These are phyloP conservation scores for Hygrocybe coccinea DNA, from an alignment of 768 basidiomycete species.

Conservation along the genomic window DNA sequence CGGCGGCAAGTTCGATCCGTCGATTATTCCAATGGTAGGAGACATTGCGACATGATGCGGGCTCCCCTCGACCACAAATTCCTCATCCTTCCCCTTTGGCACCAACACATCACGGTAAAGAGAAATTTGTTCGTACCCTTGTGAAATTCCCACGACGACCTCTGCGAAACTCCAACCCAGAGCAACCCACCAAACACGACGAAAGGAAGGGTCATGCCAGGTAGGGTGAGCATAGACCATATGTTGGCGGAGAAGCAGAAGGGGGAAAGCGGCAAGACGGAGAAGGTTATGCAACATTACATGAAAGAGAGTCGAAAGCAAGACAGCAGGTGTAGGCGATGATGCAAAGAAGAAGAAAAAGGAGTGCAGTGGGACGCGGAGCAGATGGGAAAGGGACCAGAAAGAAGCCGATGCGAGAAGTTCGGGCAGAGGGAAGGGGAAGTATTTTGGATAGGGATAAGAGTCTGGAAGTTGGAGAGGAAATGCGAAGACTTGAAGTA, in stretches of 20 bases:
- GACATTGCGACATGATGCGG: background rate
- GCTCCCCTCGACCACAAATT: conserved; percentile 14
- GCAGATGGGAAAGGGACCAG: conserved; percentile 56
- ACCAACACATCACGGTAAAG: conserved; percentile 70
- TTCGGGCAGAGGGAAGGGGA: conserved; percentile 64
- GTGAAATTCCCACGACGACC: conserved; percentile 56
- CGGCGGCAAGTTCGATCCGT: background rate
- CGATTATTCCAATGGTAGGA: background rate
- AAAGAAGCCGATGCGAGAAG: conserved; percentile 55
- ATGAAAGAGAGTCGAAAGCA: conserved; percentile 41
- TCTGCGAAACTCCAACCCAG: conserved; percentile 73
- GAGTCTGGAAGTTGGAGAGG: conserved; percentile 25
- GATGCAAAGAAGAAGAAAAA: conserved; percentile 29
- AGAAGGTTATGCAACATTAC: conserved; percentile 49
- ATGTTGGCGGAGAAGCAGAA: conserved; percentile 48
- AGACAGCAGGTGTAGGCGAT: conserved; percentile 29
- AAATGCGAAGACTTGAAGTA: conserved; percentile 49
- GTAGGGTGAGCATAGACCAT: background rate
- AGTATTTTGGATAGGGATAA: conserved; percentile 43
- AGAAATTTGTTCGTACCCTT: conserved; percentile 64
- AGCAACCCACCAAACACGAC: conserved; percentile 71
- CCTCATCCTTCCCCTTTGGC: conserved; percentile 24
- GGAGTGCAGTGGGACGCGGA: conserved; percentile 45
- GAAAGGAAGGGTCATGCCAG: conserved; percentile 38
- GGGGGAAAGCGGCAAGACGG: conserved; percentile 49